Evolutionary conservation across 2,329 filamentous ascomycete species (phyloP).

Genomic region (Colletotrichum salicis): DNA sequence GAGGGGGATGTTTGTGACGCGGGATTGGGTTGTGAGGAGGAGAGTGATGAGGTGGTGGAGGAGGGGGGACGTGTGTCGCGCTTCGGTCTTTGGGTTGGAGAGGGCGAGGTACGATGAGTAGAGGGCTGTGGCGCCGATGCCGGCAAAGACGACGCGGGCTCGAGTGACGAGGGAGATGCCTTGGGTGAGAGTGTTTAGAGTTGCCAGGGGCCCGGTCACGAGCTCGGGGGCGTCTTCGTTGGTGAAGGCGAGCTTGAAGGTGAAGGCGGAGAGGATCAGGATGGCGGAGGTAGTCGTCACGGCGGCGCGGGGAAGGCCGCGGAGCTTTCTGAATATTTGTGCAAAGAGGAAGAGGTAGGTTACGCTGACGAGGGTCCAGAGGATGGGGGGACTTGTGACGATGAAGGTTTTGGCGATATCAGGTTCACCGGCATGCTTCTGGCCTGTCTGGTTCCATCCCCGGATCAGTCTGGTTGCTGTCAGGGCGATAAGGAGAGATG

Average conservation of each 20-base stretch:
- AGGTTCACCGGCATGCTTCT: conserved; percentile 91
- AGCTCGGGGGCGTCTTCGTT: conserved; percentile 89
- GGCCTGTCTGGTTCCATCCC: conserved; percentile 96
- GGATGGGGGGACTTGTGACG: conserved; percentile 67
- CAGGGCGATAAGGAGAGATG: conserved; percentile 57
- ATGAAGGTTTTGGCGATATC: conserved; percentile 84
- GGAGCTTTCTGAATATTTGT: conserved; percentile 55
- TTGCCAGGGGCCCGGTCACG: conserved; percentile 59
- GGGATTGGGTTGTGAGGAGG: conserved; percentile 87
- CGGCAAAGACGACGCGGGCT: conserved; percentile 62
- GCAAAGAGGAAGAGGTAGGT: conserved; percentile 73
- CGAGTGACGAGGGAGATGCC: conserved; percentile 58
- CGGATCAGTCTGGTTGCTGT: conserved; percentile 73
- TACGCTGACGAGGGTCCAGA: conserved; percentile 79
- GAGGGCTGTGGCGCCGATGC: conserved; percentile 52
- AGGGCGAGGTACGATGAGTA: conserved; percentile 54
- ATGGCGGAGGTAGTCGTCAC: conserved; percentile 53
- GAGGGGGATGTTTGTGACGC: conserved; percentile 85
- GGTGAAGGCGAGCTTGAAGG: conserved; percentile 92
- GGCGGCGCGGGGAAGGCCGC: conserved; percentile 53
- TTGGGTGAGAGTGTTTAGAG: conserved; percentile 52
- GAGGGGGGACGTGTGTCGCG: conserved; percentile 46
- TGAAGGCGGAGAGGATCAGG: conserved; percentile 67
- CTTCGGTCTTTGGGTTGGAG: conserved; percentile 18
- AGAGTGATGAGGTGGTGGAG: conserved; percentile 79